phyloP scores from a whole-genome alignment of 495 filamentous ascomycete genomes.

The Xylaria curta region DNA sequence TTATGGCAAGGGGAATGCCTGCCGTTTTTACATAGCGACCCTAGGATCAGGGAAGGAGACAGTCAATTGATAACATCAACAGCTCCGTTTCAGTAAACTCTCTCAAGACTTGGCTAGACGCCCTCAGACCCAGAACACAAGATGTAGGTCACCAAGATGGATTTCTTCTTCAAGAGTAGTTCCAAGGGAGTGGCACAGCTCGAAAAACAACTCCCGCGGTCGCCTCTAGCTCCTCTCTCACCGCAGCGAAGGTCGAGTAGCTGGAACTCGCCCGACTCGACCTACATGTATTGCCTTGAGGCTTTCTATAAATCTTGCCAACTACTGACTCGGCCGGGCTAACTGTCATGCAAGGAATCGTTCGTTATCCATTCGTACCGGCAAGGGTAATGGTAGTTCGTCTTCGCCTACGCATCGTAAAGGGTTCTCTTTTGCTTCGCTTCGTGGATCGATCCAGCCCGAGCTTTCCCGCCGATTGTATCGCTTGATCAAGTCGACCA shows the following conservation, averaged over 20 bases:
- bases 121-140: slow-evolving; percentile 15
- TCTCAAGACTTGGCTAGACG: slow-evolving; percentile 4
- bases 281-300: slow-evolving; percentile 37
- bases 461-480: slow-evolving; percentile 84
- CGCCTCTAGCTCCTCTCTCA: slow-evolving; percentile 25
- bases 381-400: slow-evolving; percentile 51
- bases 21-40: neutral
- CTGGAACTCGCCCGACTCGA: slow-evolving; percentile 31
- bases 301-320: slow-evolving; percentile 23
- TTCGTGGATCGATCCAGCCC: slow-evolving; percentile 82
- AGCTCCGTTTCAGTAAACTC: slow-evolving; percentile 15
- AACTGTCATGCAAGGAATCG: slow-evolving; percentile 50
- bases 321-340: slow-evolving; percentile 5
- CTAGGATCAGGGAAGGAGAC: slow-evolving; percentile 27
- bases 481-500: slow-evolving; percentile 91
- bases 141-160: slow-evolving; percentile 42
- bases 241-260: slow-evolving; percentile 31
- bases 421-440: slow-evolving; percentile 76
- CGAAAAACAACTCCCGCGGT: slow-evolving; percentile 25
- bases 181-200: slow-evolving; percentile 41
- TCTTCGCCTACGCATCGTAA: slow-evolving; percentile 34
- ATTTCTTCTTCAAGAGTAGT: slow-evolving; percentile 38
- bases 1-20: neutral
- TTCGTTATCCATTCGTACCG: slow-evolving; percentile 62
- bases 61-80: slow-evolving; percentile 24